A percentile compares a stretch with the other conserved stretches of the same genome.
Evolutionary conservation across 2,329 filamentous ascomycete species (phyloP).

Genomic region (Colletotrichum euphorbiae): DNA sequence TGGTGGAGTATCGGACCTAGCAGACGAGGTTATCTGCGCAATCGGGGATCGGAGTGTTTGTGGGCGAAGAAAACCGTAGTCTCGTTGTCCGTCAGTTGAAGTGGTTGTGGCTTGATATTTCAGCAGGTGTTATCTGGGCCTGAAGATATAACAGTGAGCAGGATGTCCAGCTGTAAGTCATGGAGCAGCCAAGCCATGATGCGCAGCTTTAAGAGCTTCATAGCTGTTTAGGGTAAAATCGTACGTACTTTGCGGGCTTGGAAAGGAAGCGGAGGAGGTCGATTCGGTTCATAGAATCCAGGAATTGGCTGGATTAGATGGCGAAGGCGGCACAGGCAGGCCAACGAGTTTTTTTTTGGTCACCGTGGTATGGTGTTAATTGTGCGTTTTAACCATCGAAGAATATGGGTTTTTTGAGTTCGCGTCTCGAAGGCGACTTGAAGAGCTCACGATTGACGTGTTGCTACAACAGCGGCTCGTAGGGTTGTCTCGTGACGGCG

Average conservation of each 20-base stretch:
- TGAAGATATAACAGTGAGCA: constrained; percentile 35
- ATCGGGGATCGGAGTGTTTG: constrained; percentile 42
- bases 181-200: fast-evolving
- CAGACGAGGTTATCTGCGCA: constrained; percentile 75
- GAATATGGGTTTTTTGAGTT: neutral
- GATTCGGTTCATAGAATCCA: constrained; percentile 84
- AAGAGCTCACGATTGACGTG: neutral
- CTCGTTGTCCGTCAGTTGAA: constrained; percentile 28
- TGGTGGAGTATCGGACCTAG: constrained; percentile 85
- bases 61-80: constrained; percentile 18
- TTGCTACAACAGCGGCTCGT: neutral
- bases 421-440: neutral
- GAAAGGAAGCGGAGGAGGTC: constrained; percentile 93
- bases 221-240: fast-evolving
- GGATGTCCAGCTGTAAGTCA: neutral
- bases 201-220: neutral
- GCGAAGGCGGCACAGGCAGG: constrained; percentile 21
- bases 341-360: constrained; percentile 13
- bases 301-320: constrained; percentile 15
- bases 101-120: constrained; percentile 10
- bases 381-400: neutral
- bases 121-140: constrained; percentile 39
- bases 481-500: constrained; percentile 7
- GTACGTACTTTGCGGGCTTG: constrained; percentile 89
- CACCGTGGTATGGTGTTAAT: constrained; percentile 22